phyloP scores from a whole-genome alignment of 2,329 filamentous ascomycete species.

The Paecilomyces niveus region DNA sequence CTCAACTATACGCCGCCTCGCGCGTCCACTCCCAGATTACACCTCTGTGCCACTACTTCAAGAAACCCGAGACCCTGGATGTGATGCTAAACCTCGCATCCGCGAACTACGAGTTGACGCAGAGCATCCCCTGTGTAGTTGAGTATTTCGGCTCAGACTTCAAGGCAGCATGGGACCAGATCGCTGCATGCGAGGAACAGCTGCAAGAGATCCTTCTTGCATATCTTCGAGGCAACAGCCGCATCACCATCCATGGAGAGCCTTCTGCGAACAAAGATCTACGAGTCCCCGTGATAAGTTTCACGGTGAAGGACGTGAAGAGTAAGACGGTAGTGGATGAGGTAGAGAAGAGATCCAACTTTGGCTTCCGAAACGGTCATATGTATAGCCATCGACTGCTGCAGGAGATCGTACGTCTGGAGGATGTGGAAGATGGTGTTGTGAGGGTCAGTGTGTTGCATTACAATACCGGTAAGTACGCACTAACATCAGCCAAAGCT shows the following conservation, averaged over 20 bases:
- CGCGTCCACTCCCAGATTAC: conserved; percentile 49
- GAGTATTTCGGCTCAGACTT: conserved; percentile 49
- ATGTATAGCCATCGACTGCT: conserved; percentile 62
- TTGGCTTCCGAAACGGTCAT: conserved; percentile 59
- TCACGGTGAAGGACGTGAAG: conserved; percentile 51
- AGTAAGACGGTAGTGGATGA: conserved; percentile 54
- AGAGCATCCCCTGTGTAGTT: conserved; percentile 54
- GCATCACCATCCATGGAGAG: conserved; percentile 55
- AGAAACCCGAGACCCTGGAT: conserved; percentile 50
- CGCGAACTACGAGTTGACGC: conserved; percentile 63
- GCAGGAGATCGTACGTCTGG: conserved; percentile 52
- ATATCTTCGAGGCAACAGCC: conserved; percentile 48
- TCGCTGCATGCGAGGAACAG: conserved; percentile 53
- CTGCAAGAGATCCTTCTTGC: conserved; percentile 54
- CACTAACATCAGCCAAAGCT: background rate
- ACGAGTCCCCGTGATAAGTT: conserved; percentile 62
- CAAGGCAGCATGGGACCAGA: conserved; percentile 41
- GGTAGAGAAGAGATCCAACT: conserved; percentile 52
- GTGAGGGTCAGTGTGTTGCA: conserved; percentile 65
- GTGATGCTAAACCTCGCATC: conserved; percentile 63
- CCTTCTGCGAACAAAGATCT: conserved; percentile 39
- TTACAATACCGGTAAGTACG: conserved; percentile 59
- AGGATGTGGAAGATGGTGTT: conserved; percentile 54
- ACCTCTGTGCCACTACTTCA: conserved; percentile 63
- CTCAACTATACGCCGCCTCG: conserved; percentile 60